Base-by-base conservation (phyloP, 352 stramenopile genomes). In the Pythium scleroteichum region DNA sequence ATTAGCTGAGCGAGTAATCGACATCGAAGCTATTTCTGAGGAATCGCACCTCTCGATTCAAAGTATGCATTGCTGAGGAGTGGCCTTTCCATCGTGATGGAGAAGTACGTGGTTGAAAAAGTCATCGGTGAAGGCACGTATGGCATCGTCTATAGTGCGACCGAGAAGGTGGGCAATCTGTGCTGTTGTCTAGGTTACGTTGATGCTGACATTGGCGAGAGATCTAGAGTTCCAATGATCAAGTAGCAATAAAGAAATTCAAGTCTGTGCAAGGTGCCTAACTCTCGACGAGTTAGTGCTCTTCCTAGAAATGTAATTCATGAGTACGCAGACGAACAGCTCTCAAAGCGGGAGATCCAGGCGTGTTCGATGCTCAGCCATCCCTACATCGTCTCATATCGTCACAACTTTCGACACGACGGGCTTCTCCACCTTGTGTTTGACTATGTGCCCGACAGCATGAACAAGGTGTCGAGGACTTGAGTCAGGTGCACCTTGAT, bases 241-340 rank as follows among this genome's bases (percentile, higher is more conserved):
- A 68, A 10, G 82, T 94, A 20, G 85, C 82, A 23, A 92, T 94
- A 57, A 93, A 93, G 61, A 91, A 91, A 40, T 93, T 93, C 75
- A 90, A 90, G 69, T 87, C 68, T 14, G 65, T 75, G 19, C 64
- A 66, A 47, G 83, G 81, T 87, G 69, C 19, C 14, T 46, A 16
- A 4, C 9, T n/a, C 0, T 24, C 5, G 13, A 42, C 8, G 46
- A 45, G 32, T 64, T 6, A 23, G 23, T 22, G 48, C n/a, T 22
- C 33, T 22, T 48, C 9, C 14, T n/a, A n/a, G 20, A 10, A 9
- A 33, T 35, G 13, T 40, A 9, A 57, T 50, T 52, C 22, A n/a
- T 38, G 20, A 33, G 38, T 7, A 53, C 38, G 39, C 56, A 90
- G 84, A 91, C 62, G 82, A 94, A 35, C 75, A 87, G 48, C 57